Conservation (phyloP, 305 asterid species). For the Rubia peregrina region DNA sequence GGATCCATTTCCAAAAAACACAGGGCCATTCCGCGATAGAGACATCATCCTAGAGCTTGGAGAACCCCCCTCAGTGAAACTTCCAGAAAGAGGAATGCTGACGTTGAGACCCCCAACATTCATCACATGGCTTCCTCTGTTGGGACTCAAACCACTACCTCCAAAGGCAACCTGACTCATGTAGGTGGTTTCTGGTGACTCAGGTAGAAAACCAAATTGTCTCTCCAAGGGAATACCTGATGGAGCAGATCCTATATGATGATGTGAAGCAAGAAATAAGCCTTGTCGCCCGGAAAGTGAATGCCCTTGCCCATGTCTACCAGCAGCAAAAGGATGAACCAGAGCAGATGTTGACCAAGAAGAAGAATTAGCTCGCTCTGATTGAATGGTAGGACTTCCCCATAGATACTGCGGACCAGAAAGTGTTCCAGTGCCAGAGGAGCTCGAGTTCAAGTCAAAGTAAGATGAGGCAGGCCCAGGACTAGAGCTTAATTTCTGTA, state of each 20-base stretch:
- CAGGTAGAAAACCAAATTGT: slow-evolving; percentile 67
- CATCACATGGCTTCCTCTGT: slow-evolving; percentile 37
- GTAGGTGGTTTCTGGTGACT: slow-evolving; percentile 70
- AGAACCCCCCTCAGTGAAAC: slow-evolving; percentile 49
- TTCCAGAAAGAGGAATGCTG: slow-evolving; percentile 52
- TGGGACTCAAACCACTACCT: slow-evolving; percentile 38
- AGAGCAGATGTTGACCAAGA: slow-evolving; percentile 49
- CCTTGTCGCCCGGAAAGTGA: slow-evolving; percentile 51
- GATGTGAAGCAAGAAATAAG: slow-evolving; percentile 48
- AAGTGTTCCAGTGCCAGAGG: slow-evolving; percentile 71
- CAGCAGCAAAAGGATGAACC: slow-evolving; percentile 43
- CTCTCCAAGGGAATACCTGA: slow-evolving; percentile 72
- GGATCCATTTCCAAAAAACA: slow-evolving; percentile 60
- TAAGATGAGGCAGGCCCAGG: slow-evolving; percentile 50
- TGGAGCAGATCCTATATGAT: slow-evolving; percentile 94
- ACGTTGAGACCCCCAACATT: slow-evolving; percentile 45
- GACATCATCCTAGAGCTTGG: slow-evolving; percentile 60
- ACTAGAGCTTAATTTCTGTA: slow-evolving; percentile 44
- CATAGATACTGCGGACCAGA: slow-evolving; percentile 94
- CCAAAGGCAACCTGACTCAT: slow-evolving; percentile 50
- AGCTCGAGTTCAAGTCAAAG: slow-evolving; percentile 50
- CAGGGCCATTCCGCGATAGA: slow-evolving; percentile 51
- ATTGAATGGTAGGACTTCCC: slow-evolving; percentile 76
- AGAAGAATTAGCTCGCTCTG: slow-evolving; percentile 49
- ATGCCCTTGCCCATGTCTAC: slow-evolving; percentile 42